phyloP scores from a whole-genome alignment of 176 grass and related monocot species.

The Coix lacrymajobi region DNA sequence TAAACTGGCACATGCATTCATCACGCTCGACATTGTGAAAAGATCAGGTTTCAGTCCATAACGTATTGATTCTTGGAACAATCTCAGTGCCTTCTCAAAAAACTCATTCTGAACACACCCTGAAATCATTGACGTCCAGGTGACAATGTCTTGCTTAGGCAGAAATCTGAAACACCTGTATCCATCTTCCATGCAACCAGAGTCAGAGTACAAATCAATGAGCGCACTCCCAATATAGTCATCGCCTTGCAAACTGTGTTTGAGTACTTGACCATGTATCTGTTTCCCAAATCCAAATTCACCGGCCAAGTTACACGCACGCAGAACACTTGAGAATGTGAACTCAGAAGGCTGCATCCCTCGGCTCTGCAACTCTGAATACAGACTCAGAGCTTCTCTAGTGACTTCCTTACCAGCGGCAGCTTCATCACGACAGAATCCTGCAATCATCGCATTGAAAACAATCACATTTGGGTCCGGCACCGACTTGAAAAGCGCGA shows the following conservation, averaged over 20 bases:
- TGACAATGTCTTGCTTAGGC: constrained; percentile 62
- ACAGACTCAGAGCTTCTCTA: constrained; percentile 32
- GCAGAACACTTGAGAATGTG: constrained; percentile 56
- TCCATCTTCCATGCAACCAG: constrained; percentile 43
- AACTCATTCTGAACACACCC: constrained; percentile 59
- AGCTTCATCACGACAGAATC: constrained; percentile 41
- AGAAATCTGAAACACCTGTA: constrained; percentile 55
- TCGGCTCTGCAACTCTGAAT: constrained; percentile 48
- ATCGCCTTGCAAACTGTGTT: constrained; percentile 42
- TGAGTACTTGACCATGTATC: constrained; percentile 53
- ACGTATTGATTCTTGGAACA: constrained; percentile 48
- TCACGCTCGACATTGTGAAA: constrained; percentile 57
- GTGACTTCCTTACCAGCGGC: constrained; percentile 12
- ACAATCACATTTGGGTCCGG: constrained; percentile 66
- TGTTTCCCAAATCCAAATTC: constrained; percentile 62
- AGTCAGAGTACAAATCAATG: constrained; percentile 61
- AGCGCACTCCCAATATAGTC: constrained; percentile 62
- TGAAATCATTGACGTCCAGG: constrained; percentile 65
- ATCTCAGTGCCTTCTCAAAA: constrained; percentile 46
- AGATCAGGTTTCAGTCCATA: constrained; percentile 56
- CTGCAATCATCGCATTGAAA: constrained; percentile 69
- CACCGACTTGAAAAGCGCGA: constrained; percentile 39
- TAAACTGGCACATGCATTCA: constrained; percentile 68
- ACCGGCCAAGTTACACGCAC: constrained; percentile 35
- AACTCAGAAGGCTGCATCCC: constrained; percentile 64